These are phyloP conservation scores for Oenanthe javanica DNA, from an alignment of 140 eudicot species.

Conservation along the genomic window DNA sequence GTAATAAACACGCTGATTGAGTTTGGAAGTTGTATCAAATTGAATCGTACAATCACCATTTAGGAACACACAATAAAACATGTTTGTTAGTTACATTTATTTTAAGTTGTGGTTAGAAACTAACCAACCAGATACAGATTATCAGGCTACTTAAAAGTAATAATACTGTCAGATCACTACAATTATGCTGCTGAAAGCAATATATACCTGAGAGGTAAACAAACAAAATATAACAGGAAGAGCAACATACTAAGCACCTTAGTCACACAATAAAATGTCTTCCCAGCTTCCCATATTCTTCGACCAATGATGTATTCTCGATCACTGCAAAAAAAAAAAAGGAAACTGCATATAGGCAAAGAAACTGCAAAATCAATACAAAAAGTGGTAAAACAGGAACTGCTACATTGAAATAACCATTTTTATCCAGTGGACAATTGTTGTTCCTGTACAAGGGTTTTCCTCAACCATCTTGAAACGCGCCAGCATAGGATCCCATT, in stretches of 20 bases:
- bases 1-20: neutral
- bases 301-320: conserved; percentile 85
- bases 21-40: neutral
- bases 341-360: conserved; percentile 69
- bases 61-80: too few relatives aligned
- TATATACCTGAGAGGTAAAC: neutral
- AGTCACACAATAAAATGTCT: conserved; percentile 63
- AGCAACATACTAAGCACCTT: conserved; percentile 40
- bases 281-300: conserved; percentile 93
- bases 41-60: neutral
- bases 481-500: conserved; percentile 94
- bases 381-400: neutral
- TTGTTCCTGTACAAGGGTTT: conserved; percentile 59
- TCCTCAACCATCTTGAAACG: conserved; percentile 71
- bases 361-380: conserved; percentile 9
- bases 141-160: neutral
- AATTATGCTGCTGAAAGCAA: neutral
- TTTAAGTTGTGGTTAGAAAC: neutral
- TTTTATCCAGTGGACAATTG: conserved; percentile 80
- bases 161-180: neutral
- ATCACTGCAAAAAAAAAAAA: conserved; percentile 77
- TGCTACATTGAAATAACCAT: conserved; percentile 39
- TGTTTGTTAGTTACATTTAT: too few relatives aligned
- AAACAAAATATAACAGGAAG: neutral
- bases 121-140: neutral